Percentiles rank a stretch among this genome's conserved stretches.
phyloP scores from a whole-genome alignment of 768 basidiomycete genomes.

The Pulveroboletus ravenelii region DNA sequence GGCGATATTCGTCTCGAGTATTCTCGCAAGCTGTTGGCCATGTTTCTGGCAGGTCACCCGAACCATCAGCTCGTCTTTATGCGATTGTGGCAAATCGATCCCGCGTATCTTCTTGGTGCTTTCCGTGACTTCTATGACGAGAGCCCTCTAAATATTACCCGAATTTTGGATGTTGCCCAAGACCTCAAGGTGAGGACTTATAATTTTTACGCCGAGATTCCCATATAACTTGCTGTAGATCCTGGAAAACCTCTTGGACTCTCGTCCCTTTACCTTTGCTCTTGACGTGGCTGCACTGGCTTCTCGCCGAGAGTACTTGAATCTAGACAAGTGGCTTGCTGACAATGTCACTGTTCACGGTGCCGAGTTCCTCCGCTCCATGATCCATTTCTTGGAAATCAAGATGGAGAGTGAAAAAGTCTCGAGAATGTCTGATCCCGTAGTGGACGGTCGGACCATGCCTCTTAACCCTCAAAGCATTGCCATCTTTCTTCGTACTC shows the following conservation, averaged over 20 bases:
- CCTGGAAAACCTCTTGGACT: conserved; percentile 86
- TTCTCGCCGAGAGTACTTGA: conserved; percentile 87
- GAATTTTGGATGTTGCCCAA: conserved; percentile 92
- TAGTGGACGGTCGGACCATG: conserved; percentile 77
- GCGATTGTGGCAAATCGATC: conserved; percentile 90
- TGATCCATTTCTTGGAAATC: conserved; percentile 84
- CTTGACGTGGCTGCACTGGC: conserved; percentile 94
- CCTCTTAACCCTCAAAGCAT: conserved; percentile 83
- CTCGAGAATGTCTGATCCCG: conserved; percentile 70
- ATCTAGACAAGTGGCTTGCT: conserved; percentile 94
- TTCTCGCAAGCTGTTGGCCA: conserved; percentile 74
- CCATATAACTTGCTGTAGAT: conserved; percentile 47
- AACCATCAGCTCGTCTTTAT: conserved; percentile 97
- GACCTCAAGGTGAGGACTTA: conserved; percentile 72
- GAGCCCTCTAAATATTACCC: conserved; percentile 87
- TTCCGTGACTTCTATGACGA: conserved; percentile 92
- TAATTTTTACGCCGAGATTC: not conserved
- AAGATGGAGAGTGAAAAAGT: conserved; percentile 91
- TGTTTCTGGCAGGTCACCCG: conserved; percentile 90
- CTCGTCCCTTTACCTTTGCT: conserved; percentile 83
- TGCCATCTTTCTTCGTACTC: conserved; percentile 85
- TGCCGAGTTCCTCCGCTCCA: conserved; percentile 78
- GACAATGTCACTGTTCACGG: conserved; percentile 82
- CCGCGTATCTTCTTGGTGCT: conserved; percentile 78
- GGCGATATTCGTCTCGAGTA: conserved; percentile 86